Evolutionary conservation across 2,329 filamentous ascomycete species (phyloP).

Genomic region (Pyrenochaeta sp.): DNA sequence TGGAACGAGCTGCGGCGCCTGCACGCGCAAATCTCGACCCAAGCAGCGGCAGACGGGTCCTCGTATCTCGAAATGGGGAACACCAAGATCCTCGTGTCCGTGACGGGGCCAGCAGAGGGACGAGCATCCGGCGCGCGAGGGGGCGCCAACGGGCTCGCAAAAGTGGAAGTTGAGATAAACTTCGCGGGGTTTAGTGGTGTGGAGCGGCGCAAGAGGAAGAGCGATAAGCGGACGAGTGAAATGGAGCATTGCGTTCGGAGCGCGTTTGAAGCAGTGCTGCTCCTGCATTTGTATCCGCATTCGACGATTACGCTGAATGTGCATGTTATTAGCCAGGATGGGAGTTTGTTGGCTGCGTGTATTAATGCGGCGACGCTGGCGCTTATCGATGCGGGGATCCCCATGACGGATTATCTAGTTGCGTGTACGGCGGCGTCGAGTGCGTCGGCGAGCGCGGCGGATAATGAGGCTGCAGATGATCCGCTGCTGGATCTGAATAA

Average conservation of each 20-base stretch:
- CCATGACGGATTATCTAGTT: conserved; percentile 90
- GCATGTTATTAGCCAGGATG: conserved; percentile 89
- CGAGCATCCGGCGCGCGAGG: conserved; percentile 58
- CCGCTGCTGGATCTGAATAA: conserved; percentile 82
- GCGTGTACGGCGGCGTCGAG: conserved; percentile 89
- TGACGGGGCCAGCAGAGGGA: conserved; percentile 83
- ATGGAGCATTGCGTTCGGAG: conserved; percentile 80
- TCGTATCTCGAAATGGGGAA: conserved; percentile 97
- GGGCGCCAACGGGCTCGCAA: conserved; percentile 63
- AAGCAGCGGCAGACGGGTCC: conserved; percentile 90
- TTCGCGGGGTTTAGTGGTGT: conserved; percentile 88
- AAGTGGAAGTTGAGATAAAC: conserved; percentile 81
- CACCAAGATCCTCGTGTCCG: conserved; percentile 93
- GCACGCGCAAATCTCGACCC: conserved; percentile 88
- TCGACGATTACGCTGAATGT: conserved; percentile 83
- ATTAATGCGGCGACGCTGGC: conserved; percentile 92
- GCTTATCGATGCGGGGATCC: conserved; percentile 91
- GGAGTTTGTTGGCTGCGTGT: conserved; percentile 86
- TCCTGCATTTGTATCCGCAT: conserved; percentile 89
- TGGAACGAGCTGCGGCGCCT: conserved; percentile 97
- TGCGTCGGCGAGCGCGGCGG: conserved; percentile 57
- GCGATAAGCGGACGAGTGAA: conserved; percentile 76
- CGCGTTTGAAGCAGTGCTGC: conserved; percentile 78
- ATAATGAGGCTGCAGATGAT: conserved; percentile 74
- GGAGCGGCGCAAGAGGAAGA: conserved; percentile 79